Base-by-base conservation (phyloP, 345 rosid species). In the Litchi chinensis region DNA sequence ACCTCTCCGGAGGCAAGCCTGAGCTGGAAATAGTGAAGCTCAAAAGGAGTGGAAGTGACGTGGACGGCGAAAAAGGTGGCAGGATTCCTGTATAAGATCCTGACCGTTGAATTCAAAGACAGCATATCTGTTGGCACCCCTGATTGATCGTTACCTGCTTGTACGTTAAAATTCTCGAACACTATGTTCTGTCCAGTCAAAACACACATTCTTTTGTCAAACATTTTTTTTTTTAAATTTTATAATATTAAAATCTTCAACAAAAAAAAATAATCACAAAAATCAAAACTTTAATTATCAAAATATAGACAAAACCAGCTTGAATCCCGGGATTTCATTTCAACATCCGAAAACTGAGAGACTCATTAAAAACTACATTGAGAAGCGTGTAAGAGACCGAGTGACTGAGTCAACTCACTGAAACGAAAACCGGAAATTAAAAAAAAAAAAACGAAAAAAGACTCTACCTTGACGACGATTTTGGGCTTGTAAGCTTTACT, bases 61-160 rank as follows among this genome's bases (percentile, higher is more conserved):
- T 96, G 99, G 85, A 96, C 97, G 84, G 97, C 87, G 70, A 88
- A 96, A 80, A 96, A 96, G 1, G 95, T 89, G 3, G 91, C 94
- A 4, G 98, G 93, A 68, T 96, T 96, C 67, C 86, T 80, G 90
- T 91, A 96, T 28, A 83, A 86, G 76, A 96, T 86, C 94, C 78
- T 90, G 68, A 96, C 98, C 91, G 99, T 93, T 22, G 97, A 92
- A 79, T 96, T 96, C 65, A 96, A 65, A 11, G 99, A 79, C 57
- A 96, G 77, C 99, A 96, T 96, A 74, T 96, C 99, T 32, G 99
- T 96, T 54, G 97, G 89, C 76, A 96, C 97, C 50, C 99, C 99
- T 5, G 94, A 80, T 26, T 48, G 77, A 79, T 96, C 99, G 70
- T 69, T 96, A 80, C 99, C 99, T 2, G 99, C 97, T 74, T 96